Evolutionary conservation across 106 monocot species (phyloP), one percentile per base, ranked within the genome.

Genomic region (Apostasia ramifera): DNA sequence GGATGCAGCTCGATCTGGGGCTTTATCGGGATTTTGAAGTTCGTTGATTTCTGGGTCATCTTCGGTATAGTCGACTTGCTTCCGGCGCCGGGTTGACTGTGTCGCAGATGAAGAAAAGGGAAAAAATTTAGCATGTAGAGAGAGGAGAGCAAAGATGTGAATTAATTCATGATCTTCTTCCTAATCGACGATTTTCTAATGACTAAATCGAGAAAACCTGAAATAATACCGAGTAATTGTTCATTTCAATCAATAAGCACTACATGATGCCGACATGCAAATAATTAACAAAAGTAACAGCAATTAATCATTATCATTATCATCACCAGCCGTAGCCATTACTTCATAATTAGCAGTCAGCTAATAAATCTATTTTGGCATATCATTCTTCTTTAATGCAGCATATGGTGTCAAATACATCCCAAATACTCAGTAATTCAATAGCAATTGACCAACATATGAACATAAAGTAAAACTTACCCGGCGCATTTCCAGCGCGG

Each of bases 51-150:
- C 77, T 5, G 47, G 10, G 70, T 60, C 60, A 45, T 74, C 71
- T 85, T 91, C 87, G 40, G 70, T 66, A 68, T 85, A 94, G 43
- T 81, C 70, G 4, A 84, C 84, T 47, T 80, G 78, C 59, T 74
- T 83, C 55, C 70, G 69, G 26, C 54, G 76, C 46, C 90, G 75
- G 26, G 46, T 68, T 69, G 94, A 94, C 89, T 91, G 78, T 55
- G 44, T 12, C 57, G 45, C 38, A 61, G 6, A 59, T 8, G 26
- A 66, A 9, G 5, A 7, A 12, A 50, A 49, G 13, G 58, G 11
- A 71, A n/a, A 72, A 39, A 59, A 66, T 12, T 1, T 8, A 73
- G 37, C 1, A 41, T 57, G 53, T 44, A 8, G 3, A 11, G 42
- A 40, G 58, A 11, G 6, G 64, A 12, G 37, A 42, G 7, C 26